Percentiles rank a stretch among this genome's conserved stretches.
Conservation (phyloP, 2,329 filamentous ascomycete genomes). For the Dactylellina leptospora region DNA sequence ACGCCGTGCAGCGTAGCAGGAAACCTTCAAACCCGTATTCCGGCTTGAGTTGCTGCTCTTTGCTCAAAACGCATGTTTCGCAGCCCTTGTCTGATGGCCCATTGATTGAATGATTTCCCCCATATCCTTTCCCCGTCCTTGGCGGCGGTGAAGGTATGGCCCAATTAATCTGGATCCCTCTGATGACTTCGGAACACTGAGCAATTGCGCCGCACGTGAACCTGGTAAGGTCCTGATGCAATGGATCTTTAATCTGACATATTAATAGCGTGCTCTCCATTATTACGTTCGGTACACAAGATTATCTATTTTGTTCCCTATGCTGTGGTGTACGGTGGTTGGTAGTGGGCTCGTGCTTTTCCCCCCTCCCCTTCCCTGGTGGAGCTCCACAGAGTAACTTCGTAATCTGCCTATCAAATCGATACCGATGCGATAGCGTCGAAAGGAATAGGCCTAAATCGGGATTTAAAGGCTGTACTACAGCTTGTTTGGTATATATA, state of each 20-base stretch:
- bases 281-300: slow-evolving; percentile 37
- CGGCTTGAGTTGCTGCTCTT: slow-evolving; percentile 38
- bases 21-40: slow-evolving; percentile 30
- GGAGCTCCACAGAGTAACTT: slow-evolving; percentile 36
- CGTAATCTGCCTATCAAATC: slow-evolving; percentile 4
- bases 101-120: slow-evolving; percentile 3
- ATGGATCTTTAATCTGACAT: slow-evolving; percentile 50
- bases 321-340: too few relatives aligned
- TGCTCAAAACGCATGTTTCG: slow-evolving; percentile 47
- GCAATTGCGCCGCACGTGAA: slow-evolving; percentile 52
- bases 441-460: slow-evolving; percentile 17
- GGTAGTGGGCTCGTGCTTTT: neutral
- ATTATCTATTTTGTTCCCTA: too few relatives aligned
- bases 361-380: neutral
- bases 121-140: slow-evolving; percentile 13
- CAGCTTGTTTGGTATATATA: slow-evolving; percentile 48
- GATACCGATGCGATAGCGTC: slow-evolving; percentile 15
- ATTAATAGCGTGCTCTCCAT: slow-evolving; percentile 29
- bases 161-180: slow-evolving; percentile 24
- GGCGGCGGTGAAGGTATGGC: slow-evolving; percentile 13
- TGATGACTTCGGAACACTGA: slow-evolving; percentile 34
- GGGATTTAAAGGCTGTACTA: slow-evolving; percentile 34
- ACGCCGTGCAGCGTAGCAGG: slow-evolving; percentile 30
- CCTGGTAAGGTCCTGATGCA: slow-evolving; percentile 49
- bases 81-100: slow-evolving; percentile 24